Conservation (phyloP, 2,329 filamentous ascomycete genomes). For the Spiromastix sp. region DNA sequence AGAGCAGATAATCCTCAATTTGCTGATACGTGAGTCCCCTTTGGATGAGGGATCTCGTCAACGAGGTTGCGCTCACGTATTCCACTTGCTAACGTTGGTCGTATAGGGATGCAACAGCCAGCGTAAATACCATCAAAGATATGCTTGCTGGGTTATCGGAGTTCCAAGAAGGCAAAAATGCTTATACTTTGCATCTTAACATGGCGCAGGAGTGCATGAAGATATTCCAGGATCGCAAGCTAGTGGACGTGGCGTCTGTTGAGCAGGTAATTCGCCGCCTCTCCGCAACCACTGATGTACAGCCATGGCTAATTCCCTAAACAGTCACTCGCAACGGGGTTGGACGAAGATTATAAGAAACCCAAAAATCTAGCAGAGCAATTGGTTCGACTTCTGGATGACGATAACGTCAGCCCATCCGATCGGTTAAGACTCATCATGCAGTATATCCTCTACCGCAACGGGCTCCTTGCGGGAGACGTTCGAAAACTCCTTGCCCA, state of each 20-base stretch:
- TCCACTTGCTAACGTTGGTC: conserved; percentile 4
- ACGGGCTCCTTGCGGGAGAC: conserved; percentile 75
- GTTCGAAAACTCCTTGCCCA: conserved; percentile 76
- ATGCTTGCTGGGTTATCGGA: conserved; percentile 93
- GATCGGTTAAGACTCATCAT: conserved; percentile 80
- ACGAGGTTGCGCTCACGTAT: background rate
- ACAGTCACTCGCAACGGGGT: conserved; percentile 70
- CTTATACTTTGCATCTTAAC: conserved; percentile 84
- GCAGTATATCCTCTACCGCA: conserved; percentile 75
- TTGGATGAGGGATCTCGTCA: no score
- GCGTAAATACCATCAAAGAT: conserved; percentile 84
- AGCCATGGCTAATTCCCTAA: background rate
- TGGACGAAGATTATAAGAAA: conserved; percentile 87
- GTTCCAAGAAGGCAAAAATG: conserved; percentile 91
- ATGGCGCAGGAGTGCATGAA: conserved; percentile 99
- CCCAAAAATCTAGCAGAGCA: conserved; percentile 82
- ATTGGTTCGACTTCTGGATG: conserved; percentile 77
- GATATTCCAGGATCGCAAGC: conserved; percentile 72
- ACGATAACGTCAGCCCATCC: conserved; percentile 58
- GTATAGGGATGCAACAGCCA: conserved; percentile 56
- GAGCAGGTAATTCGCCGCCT: conserved; percentile 57
- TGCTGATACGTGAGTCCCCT: conserved; percentile 52
- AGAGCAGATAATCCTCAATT: conserved; percentile 87
- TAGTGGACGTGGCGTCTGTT: conserved; percentile 74
- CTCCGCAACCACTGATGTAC: background rate